These are phyloP conservation scores for Aspergillus aculeatus DNA, from an alignment of 2,329 filamentous ascomycete genomes.

Conservation along the genomic window DNA sequence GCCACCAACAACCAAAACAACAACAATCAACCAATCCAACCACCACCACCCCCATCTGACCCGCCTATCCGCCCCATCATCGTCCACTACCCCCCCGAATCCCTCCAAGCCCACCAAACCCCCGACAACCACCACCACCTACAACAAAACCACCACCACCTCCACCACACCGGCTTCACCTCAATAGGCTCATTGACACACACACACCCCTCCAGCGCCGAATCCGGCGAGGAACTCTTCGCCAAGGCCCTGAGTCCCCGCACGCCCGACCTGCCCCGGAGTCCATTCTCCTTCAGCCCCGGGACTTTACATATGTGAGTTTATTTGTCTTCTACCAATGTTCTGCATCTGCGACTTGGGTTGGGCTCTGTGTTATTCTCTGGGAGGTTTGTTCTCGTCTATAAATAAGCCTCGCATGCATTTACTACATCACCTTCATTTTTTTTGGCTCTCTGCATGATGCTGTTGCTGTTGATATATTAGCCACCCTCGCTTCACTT, in stretches of 20 bases:
- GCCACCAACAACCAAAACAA: slow-evolving; percentile 17
- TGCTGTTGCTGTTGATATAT: no score
- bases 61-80: slow-evolving; percentile 25
- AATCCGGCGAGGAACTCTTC: slow-evolving; percentile 78
- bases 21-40: slow-evolving; percentile 15
- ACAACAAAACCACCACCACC: neutral
- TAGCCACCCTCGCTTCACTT: no score
- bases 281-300: slow-evolving; percentile 69
- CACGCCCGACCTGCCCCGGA: slow-evolving; percentile 80
- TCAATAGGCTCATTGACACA: slow-evolving; percentile 34
- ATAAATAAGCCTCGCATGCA: neutral
- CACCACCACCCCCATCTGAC: slow-evolving; percentile 30
- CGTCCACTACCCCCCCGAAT: slow-evolving; percentile 39
- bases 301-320: slow-evolving; percentile 20
- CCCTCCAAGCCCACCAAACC: slow-evolving; percentile 38
- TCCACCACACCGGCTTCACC: slow-evolving; percentile 27
- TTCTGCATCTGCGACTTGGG: neutral
- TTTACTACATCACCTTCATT: no score
- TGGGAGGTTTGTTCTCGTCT: neutral
- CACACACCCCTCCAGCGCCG: slow-evolving; percentile 40
- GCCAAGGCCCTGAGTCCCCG: slow-evolving; percentile 82
- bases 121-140: neutral
- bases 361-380: neutral
- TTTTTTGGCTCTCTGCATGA: no score
- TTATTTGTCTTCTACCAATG: neutral